Evolutionary conservation across 2,329 filamentous ascomycete genomes (phyloP).

Genomic region (Apiospora saccharicola): DNA sequence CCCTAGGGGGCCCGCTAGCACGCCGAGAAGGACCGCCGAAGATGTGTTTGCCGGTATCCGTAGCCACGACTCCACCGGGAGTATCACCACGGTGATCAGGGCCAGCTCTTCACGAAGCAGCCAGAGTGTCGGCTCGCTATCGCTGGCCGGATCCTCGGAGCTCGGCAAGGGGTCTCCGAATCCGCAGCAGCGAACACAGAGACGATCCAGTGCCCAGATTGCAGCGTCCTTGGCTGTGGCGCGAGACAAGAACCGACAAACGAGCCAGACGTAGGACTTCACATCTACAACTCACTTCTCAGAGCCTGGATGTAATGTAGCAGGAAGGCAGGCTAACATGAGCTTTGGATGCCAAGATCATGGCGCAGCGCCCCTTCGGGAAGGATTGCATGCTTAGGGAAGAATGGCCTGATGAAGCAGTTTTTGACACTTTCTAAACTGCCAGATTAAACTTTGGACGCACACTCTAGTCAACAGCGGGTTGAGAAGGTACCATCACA

Average conservation of each 20-base stretch:
- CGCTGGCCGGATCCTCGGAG: neutral
- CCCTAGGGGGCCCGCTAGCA: neutral
- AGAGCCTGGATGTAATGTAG: neutral
- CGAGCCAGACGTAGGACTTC: neutral
- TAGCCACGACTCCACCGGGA: slow-evolving; percentile 6
- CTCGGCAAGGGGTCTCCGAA: neutral
- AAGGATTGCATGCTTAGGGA: neutral
- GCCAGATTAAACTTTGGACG: neutral
- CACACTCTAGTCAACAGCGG: neutral
- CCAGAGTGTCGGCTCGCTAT: neutral
- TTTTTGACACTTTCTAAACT: neutral
- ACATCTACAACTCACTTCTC: neutral
- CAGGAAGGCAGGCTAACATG: neutral
- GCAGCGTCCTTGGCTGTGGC: neutral
- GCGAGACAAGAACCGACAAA: neutral
- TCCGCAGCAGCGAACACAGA: neutral
- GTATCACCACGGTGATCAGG: slow-evolving; percentile 18
- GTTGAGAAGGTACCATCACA: neutral
- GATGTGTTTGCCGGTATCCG: slow-evolving; percentile 16
- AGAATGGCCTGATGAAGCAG: neutral
- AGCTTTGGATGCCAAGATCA: neutral
- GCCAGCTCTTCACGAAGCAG: neutral
- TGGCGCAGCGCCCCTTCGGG: neutral
- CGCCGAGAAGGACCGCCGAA: neutral
- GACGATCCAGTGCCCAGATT: slow-evolving; percentile 8